Percentiles rank a stretch among this genome's conserved stretches.
phyloP scores from a whole-genome alignment of 1,284 basidiomycete genomes.

The Schizophyllum amplum region DNA sequence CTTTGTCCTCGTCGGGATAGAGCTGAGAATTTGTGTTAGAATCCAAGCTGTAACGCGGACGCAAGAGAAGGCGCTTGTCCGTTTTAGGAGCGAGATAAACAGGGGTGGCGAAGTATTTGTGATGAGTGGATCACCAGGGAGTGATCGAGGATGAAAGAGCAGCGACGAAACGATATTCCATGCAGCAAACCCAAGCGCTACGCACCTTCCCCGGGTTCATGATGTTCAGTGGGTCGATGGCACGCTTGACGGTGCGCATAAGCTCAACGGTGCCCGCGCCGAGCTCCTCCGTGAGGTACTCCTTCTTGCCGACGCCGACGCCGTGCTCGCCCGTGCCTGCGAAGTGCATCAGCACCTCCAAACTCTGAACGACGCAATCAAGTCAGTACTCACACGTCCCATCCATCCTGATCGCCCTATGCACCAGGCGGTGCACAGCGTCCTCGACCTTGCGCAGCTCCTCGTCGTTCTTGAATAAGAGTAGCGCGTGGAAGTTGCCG shows the following conservation, averaged over 20 bases:
- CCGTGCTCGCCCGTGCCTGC: slow-evolving; percentile 48
- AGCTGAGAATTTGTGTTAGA: background rate
- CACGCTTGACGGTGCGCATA: slow-evolving; percentile 72
- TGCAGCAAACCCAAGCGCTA: slow-evolving; percentile 9
- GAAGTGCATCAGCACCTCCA: background rate
- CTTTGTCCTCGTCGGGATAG: background rate
- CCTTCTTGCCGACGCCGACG: slow-evolving; percentile 74
- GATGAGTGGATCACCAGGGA: too few relatives aligned
- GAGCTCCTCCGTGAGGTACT: slow-evolving; percentile 66
- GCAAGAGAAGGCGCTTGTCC: too few relatives aligned
- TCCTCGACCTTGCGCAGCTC: slow-evolving; percentile 48
- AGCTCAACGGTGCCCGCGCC: slow-evolving; percentile 70
- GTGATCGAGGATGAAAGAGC: too few relatives aligned
- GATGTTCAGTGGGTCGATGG: slow-evolving; percentile 69
- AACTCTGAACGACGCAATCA: background rate
- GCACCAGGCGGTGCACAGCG: slow-evolving; percentile 61
- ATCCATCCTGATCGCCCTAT: slow-evolving; percentile 59
- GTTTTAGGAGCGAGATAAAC: too few relatives aligned
- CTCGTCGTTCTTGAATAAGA: slow-evolving; percentile 55
- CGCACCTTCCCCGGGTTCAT: slow-evolving; percentile 77
- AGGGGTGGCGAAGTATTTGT: too few relatives aligned
- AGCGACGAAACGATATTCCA: too few relatives aligned
- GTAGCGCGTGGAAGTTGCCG: slow-evolving; percentile 68
- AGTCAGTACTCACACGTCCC: slow-evolving; percentile 50
- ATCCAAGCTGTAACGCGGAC: background rate